Percentiles rank a stretch among this genome's conserved stretches.
These are phyloP conservation scores for Cerrena zonata DNA, from an alignment of 1,284 basidiomycete genomes.

Conservation along the genomic window DNA sequence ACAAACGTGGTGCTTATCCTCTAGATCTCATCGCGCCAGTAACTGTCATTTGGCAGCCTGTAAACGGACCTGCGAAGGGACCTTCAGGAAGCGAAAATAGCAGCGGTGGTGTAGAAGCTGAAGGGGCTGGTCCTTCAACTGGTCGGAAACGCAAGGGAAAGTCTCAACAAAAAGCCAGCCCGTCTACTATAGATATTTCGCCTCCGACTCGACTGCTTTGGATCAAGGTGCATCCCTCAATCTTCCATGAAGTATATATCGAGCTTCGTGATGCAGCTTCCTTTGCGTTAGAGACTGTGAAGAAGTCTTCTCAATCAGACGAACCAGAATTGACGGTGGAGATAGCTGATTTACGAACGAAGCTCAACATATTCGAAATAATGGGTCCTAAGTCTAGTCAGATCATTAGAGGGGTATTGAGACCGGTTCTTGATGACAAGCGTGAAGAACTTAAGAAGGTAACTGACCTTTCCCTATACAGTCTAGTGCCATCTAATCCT, in stretches of 20 bases:
- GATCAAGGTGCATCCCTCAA: conserved; percentile 74
- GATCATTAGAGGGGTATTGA: conserved; percentile 69
- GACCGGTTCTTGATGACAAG: conserved; percentile 46
- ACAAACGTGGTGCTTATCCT: conserved; percentile 62
- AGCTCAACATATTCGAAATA: conserved; percentile 78
- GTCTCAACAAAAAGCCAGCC: conserved; percentile 15
- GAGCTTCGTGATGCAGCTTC: conserved; percentile 50
- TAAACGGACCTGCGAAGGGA: conserved; percentile 14
- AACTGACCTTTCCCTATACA: conserved; percentile 10
- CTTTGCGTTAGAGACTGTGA: conserved; percentile 38
- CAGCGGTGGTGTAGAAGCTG: too few species aligned
- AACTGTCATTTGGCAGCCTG: conserved; percentile 67
- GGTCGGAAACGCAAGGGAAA: conserved; percentile 15
- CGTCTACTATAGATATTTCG: conserved; percentile 7
- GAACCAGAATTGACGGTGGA: conserved; percentile 43
- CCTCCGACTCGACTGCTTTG: conserved; percentile 47
- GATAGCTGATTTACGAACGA: conserved; percentile 62
- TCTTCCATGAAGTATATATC: conserved; percentile 51
- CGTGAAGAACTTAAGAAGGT: conserved; percentile 62
- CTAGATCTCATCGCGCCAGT: conserved; percentile 65
- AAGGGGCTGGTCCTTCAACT: conserved; percentile 12
- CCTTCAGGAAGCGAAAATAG: conserved; percentile 2
- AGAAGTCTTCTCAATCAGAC: conserved; percentile 24
- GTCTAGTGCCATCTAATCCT: background rate
- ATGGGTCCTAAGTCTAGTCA: conserved; percentile 80